A percentile compares a stretch with the other conserved stretches of the same genome.
Evolutionary conservation across 495 filamentous ascomycete genomes (phyloP).

Genomic region (Hypomontagnella submonticulosa): DNA sequence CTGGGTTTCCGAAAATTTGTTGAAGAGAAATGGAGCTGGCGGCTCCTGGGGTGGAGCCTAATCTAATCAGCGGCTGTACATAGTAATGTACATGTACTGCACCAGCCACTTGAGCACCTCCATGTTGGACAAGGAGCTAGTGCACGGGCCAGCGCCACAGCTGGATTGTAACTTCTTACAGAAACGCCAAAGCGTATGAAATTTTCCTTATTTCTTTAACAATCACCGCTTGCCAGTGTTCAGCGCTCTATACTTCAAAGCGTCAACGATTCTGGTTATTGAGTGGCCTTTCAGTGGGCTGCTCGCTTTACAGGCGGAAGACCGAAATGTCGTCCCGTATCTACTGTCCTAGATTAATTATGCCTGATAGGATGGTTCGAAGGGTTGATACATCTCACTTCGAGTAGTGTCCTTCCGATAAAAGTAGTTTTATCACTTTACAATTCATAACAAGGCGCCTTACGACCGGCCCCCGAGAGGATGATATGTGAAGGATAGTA

Average conservation of each 20-base stretch:
- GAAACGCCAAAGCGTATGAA: slow-evolving; percentile 8
- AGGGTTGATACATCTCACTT: slow-evolving; percentile 59
- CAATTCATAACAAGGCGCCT: not conserved
- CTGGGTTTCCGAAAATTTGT: slow-evolving; percentile 51
- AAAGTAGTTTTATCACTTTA: not conserved
- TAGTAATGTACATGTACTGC: no score
- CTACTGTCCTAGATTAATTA: slow-evolving; percentile 87
- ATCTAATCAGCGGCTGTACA: not conserved
- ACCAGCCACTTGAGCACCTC: no score
- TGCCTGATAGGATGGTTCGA: slow-evolving; percentile 85
- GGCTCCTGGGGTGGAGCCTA: slow-evolving; percentile 32
- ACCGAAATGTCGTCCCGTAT: slow-evolving; percentile 85
- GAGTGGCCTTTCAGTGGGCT: slow-evolving; percentile 77
- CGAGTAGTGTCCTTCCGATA: not conserved
- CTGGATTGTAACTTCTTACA: slow-evolving; percentile 1
- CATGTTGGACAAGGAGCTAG: not conserved
- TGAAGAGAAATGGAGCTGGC: slow-evolving; percentile 44
- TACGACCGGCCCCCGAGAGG: no score
- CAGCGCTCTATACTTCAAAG: slow-evolving; percentile 49
- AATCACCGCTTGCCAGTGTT: slow-evolving; percentile 64
- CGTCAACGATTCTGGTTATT: slow-evolving; percentile 55
- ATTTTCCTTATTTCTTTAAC: slow-evolving; percentile 50
- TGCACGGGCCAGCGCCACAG: slow-evolving; percentile 11
- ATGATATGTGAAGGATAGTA: no score
- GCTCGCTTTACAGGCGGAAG: slow-evolving; percentile 71